Base-by-base conservation (phyloP, 2,329 filamentous ascomycete species). In the Calonectria leucothoes region DNA sequence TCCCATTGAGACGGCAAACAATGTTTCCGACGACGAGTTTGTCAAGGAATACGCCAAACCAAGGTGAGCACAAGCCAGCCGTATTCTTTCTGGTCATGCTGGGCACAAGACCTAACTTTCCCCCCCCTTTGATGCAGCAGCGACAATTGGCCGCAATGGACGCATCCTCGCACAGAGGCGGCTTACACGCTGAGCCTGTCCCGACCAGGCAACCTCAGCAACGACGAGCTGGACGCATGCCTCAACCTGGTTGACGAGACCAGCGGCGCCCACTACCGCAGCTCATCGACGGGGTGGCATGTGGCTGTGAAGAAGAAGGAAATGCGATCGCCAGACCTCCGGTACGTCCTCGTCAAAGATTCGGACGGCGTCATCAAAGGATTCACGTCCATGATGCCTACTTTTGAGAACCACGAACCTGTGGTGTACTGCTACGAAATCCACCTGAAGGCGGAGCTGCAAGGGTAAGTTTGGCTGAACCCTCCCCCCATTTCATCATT, bases 341-440 rank as follows among this genome's bases (percentile, higher is more conserved):
- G 92, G 52, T 96, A 95, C 81, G 85, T 95, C 10, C 83, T 95
- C 4, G 88, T 94, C 63, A 87, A 87, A 74, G 82, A 81, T 25
- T 72, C 71, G 7, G 69, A 78, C 14, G 72, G 52, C 31, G 49
- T 29, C 14, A 75, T 93, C 11, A 81, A 83, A 23, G 91, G 87
- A 6, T 93, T 94, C 78, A 87, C 89, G 1, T 94, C 92, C n/a
- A 86, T 94, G 79, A 93, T 94, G 92, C 89, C 93, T n/a, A 93
- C 92, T 2, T 90, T 90, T 78, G 93, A 95, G 80, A 91, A 92
- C 74, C 88, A 88, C 1, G 85, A 91, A 72, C 87, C 91, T 0
- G 93, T 95, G 2, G 81, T 95, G 25, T 96, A 95, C 82, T 93
- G 94, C 82, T 96, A 95, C 82, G 94, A 96, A 84, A 91, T 96